Base-by-base conservation (phyloP, 1,284 basidiomycete genomes). In the Porodaedalea pini region DNA sequence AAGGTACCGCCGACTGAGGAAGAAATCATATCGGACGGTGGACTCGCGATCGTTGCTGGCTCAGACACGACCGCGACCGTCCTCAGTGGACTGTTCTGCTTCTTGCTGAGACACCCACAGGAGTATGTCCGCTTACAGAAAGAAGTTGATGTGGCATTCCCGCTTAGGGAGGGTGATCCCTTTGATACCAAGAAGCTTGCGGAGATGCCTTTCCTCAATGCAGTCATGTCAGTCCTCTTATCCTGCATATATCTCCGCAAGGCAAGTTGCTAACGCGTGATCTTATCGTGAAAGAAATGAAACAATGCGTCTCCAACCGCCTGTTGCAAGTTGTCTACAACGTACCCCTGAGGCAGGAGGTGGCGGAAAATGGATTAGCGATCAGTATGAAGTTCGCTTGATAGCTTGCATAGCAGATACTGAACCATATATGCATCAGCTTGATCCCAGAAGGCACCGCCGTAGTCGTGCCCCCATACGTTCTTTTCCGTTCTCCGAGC, bases 381-480 rank as follows among this genome's bases (percentile, higher is more conserved):
- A 53, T n/a, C 17, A 53, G 55, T 60, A 49, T 13, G 41, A 54
- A 19, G 19, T 25, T 15, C 60, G 47, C 15, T 10, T 8, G 32
- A 25, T 31, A 15, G 15, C 13, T 41, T n/a, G 17, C 19, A 19
- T 8, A n/a, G n/a, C n/a, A n/a, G n/a, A n/a, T n/a, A n/a, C n/a
- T n/a, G n/a, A n/a, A n/a, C n/a, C n/a, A n/a, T 15, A 2, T 37
- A 17, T 43, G 15, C 5, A 17, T 4, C 29, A 83, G 79, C 47
- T 77, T 73, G 57, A 68, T 83, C 3, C 77, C 79, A 2, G 78
- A 78, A 64, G 76, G 76, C 37, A 81, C 78, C 2, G 73, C 70
- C 44, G 70, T 78, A 8, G 75, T 73, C 54, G 68, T 80, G 31
- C 77, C 79, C 37, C 69, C 69, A 5, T 80, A 81, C 62, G 72